Conservation (phyloP, 768 basidiomycete species). For the Sporobolomyces roseus region DNA sequence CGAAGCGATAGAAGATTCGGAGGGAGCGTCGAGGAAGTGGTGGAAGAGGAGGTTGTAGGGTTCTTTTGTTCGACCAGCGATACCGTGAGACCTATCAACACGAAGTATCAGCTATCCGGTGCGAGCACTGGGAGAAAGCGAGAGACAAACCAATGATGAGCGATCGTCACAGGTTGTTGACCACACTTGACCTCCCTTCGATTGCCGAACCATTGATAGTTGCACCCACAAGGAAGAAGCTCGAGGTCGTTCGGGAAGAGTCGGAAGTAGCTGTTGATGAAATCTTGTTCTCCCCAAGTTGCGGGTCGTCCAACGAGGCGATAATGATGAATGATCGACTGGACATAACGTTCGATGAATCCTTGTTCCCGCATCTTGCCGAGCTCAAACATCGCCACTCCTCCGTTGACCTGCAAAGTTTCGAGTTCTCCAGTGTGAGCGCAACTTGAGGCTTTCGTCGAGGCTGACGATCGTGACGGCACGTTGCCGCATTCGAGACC, state of each 20-base stretch:
- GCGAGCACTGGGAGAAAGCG: not conserved
- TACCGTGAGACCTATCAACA: slow-evolving; percentile 31
- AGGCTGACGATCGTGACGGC: not conserved
- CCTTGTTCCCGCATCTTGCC: slow-evolving; percentile 27
- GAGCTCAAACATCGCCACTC: slow-evolving; percentile 34
- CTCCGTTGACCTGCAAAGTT: slow-evolving; percentile 40
- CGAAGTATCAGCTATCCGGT: not conserved
- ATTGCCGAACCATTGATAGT: slow-evolving; percentile 40
- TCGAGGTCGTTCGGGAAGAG: slow-evolving; percentile 35
- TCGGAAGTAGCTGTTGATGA: slow-evolving; percentile 42
- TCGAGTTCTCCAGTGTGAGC: slow-evolving; percentile 33
- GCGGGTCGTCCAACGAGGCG: slow-evolving; percentile 16
- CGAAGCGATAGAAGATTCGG: not conserved
- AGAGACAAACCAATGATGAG: slow-evolving; percentile 35
- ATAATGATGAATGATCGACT: slow-evolving; percentile 36
- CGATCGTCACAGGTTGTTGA: slow-evolving; percentile 29
- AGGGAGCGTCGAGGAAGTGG: slow-evolving; percentile 29
- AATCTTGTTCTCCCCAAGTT: slow-evolving; percentile 40
- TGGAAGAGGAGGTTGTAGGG: slow-evolving; percentile 37
- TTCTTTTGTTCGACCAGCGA: slow-evolving; percentile 8
- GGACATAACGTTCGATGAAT: slow-evolving; percentile 36
- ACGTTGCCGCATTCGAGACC: slow-evolving; percentile 38
- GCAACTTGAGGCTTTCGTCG: slow-evolving; percentile 1
- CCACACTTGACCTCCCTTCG: slow-evolving; percentile 37
- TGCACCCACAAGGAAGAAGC: slow-evolving; percentile 40